Base-by-base conservation (phyloP, 805 yeast species). In the Candida montana region DNA sequence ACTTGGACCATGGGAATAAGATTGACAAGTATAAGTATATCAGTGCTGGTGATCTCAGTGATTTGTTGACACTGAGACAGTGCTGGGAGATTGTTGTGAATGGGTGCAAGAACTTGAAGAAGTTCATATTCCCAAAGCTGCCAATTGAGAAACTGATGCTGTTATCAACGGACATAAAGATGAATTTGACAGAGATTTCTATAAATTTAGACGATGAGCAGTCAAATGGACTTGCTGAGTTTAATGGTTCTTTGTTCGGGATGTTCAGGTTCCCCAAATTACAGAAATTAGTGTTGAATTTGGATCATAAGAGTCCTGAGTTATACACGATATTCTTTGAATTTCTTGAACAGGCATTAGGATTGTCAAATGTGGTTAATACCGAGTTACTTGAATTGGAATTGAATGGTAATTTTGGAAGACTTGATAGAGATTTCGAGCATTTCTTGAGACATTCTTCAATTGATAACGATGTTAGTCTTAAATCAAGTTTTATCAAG, bases 341-440 rank as follows among this genome's bases (percentile, higher is more conserved):
- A 11, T 20, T 35, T 11, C 10, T 36, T 9, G 31, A 35, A 1
- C 18, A 28, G 12, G 31, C 41, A 5, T 15, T 42, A 2, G 27
- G 23, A n/a, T n/a, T 16, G 5, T 15, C n/a, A 8, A 19, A 36
- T 11, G 40, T 23, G 6, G 16, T 11, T 2, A 41, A 39, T 32
- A 11, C 26, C 4, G 17, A 16, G 1, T 20, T 51, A 12, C 32
- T 38, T 13, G 37, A 40, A n/a, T 31, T 53, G 10, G 56, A 52
- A 32, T 13, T 53, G 17, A 53, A 49, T 37, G 55, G 53, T 7
- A 41, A 41, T 10, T 52, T 50, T 48, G 57, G 57, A 13, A 26
- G 27, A 18, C n/a, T 33, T 2, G 58, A 53, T 36, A 43, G 52
- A 30, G 38, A 38, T 21, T 33, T 47, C 17, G 56, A 52, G 26